Conservation (phyloP, 805 yeast species). For the Candida nonsorbophila region DNA sequence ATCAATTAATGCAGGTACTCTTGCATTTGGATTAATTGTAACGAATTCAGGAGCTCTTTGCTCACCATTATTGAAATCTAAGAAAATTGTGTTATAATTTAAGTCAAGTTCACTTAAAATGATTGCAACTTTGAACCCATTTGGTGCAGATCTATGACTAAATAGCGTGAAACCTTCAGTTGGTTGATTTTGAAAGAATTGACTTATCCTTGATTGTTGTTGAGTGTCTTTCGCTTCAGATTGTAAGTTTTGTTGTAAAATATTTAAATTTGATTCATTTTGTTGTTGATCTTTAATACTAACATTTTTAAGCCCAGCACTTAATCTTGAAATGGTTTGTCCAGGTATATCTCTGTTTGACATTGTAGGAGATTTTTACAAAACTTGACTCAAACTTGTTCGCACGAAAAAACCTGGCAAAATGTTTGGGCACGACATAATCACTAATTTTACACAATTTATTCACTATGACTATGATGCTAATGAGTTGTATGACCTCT, state of each 20-base stretch:
- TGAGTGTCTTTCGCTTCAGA: slow-evolving; percentile 32
- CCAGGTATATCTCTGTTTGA: no score
- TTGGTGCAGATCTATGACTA: slow-evolving; percentile 84
- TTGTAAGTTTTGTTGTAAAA: slow-evolving; percentile 42
- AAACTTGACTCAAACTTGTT: no score
- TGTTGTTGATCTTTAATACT: slow-evolving; percentile 37
- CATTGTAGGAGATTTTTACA: no score
- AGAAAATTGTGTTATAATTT: slow-evolving; percentile 72
- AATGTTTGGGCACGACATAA: no score
- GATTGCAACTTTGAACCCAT: slow-evolving; percentile 93
- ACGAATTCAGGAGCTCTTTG: slow-evolving; percentile 93
- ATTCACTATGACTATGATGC: no score
- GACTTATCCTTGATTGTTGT: slow-evolving; percentile 56
- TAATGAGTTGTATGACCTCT: slow-evolving; percentile 97
- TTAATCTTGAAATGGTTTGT: slow-evolving; percentile 39
- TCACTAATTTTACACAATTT: no score
- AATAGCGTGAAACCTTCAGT: slow-evolving; percentile 78
- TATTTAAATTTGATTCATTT: slow-evolving; percentile 35
- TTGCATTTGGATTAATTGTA: slow-evolving; percentile 90
- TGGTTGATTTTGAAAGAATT: slow-evolving; percentile 74
- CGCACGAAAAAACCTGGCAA: no score
- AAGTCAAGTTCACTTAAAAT: slow-evolving; percentile 78
- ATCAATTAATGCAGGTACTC: slow-evolving; percentile 92
- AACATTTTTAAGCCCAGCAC: slow-evolving; percentile 43
- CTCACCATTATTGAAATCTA: slow-evolving; percentile 85